Evolutionary conservation across 108 stramenopile genomes (phyloP).

Genomic region (Discostella pseudostelligera): DNA sequence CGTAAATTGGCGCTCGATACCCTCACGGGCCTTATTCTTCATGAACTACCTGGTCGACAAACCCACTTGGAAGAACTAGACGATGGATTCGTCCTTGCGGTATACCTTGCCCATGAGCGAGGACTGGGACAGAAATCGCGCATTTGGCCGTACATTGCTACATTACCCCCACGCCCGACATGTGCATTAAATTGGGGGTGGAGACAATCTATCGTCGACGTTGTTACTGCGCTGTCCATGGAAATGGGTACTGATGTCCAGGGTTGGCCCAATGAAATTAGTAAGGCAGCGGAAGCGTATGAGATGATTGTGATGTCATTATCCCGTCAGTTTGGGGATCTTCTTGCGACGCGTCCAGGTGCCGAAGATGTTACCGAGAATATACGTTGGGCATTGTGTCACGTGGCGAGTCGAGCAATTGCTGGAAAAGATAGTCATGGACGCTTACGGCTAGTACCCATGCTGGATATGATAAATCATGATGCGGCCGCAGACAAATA

Average conservation of each 20-base stretch:
- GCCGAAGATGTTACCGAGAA: conserved; percentile 39
- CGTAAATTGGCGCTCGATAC: conserved; percentile 66
- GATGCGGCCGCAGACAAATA: conserved; percentile 72
- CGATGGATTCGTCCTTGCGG: conserved; percentile 64
- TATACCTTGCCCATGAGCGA: conserved; percentile 75
- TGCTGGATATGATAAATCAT: conserved; percentile 84
- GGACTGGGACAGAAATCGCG: conserved; percentile 60
- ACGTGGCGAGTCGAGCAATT: conserved; percentile 74
- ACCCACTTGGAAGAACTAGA: conserved; percentile 54
- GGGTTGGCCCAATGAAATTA: conserved; percentile 74
- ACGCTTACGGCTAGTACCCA: conserved; percentile 64
- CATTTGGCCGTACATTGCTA: conserved; percentile 78
- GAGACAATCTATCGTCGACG: conserved; percentile 68
- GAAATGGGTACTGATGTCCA: conserved; percentile 70
- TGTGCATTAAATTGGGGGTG: conserved; percentile 62
- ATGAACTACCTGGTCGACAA: conserved; percentile 27
- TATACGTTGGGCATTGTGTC: conserved; percentile 80
- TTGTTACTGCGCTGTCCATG: conserved; percentile 61
- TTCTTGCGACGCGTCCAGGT: conserved; percentile 40
- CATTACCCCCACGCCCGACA: conserved; percentile 69
- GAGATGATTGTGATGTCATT: conserved; percentile 53
- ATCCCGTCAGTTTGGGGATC: conserved; percentile 43
- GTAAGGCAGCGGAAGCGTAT: conserved; percentile 61
- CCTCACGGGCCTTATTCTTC: conserved; percentile 51
- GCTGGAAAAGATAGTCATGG: conserved; percentile 65